These are phyloP conservation scores for Umbilicus rupestris DNA, from an alignment of 164 flowering plant species.

Conservation along the genomic window DNA sequence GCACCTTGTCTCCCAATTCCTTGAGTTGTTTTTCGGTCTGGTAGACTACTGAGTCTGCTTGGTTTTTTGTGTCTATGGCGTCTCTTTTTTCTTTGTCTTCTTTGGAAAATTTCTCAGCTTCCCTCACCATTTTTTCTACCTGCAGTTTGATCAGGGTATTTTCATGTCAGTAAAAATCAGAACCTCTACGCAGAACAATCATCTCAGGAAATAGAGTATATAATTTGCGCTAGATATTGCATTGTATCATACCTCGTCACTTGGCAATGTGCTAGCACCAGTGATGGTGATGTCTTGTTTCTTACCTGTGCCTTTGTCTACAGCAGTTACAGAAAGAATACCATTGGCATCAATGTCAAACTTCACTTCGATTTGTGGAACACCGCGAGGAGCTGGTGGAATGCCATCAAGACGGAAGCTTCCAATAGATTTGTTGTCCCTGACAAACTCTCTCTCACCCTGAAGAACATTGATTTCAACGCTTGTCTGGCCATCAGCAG, in stretches of 20 bases:
- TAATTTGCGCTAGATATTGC: not conserved
- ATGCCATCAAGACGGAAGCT: conserved; percentile 36
- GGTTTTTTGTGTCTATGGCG: conserved; percentile 50
- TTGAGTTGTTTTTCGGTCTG: conserved; percentile 52
- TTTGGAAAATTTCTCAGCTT: conserved; percentile 42
- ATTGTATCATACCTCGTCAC: conserved; percentile 8
- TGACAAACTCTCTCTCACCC: conserved; percentile 35
- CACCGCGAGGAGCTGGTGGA: conserved; percentile 33
- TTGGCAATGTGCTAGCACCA: conserved; percentile 20
- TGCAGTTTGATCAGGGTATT: conserved; percentile 9
- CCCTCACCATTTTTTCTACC: conserved; percentile 47
- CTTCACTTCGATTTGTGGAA: conserved; percentile 24
- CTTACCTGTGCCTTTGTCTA: conserved; percentile 34
- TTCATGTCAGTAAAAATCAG: not conserved
- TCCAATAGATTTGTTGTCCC: conserved; percentile 32
- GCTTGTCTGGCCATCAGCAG: conserved; percentile 35
- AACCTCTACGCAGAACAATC: not conserved
- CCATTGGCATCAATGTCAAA: conserved; percentile 39
- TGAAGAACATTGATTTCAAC: conserved; percentile 36
- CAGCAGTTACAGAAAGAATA: conserved; percentile 31
- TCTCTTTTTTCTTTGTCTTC: conserved; percentile 55
- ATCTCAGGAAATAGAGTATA: too few relatives aligned
- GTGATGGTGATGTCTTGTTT: conserved; percentile 36
- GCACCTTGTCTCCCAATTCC: conserved; percentile 45
- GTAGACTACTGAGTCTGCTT: conserved; percentile 50